Evolutionary conservation across 257 asterid genomes (phyloP), one percentile per base, ranked within the genome.

Genomic region (Solanum bulbocastanum): DNA sequence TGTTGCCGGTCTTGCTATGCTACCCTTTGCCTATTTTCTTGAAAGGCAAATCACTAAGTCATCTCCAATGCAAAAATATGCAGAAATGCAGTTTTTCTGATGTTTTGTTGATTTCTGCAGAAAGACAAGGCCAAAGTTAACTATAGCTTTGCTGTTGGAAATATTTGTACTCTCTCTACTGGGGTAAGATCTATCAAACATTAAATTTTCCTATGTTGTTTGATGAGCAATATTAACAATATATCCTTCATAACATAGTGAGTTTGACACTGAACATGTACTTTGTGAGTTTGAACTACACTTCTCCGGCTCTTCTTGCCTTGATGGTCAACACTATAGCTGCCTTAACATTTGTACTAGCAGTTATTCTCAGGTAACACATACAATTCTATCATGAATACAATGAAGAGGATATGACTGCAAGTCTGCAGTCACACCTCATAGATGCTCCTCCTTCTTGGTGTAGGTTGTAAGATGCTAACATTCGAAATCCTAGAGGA

Each of bases 231-330:
- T 30, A 37, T 66, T 66, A 25, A 82, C 37, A 79, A 44, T 16
- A 8, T n/a, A 75, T 83, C 46, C 8, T 35, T 88, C 30, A 18
- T 90, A 87, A 83, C 94, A 94, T 97, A 90, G 94, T 91, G 87
- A 91, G 97, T 86, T 90, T 95, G 87, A 94, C 98, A 5, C 89
- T 94, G 22, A 95, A 95, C 92, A 91, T 94, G 97, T 95, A 91
- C 62, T 94, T 94, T 89, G 90, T 92, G 87, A 92, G 98, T 87
- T 83, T 95, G 92, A 90, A 85, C 87, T 90, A 83, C 87, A 92
- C 96, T 33, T 94, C 98, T 71, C 95, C 98, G 66, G 93, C 98
- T 8, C 90, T 94, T 23, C 87, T 95, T 37, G 92, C 97, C 83
- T 94, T 97, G 62, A 87, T 94, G 95, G 92, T 93, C 78, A 94